Evolutionary conservation across 176 grass and related monocot species (phyloP).

Genomic region (Puccinellia tenuiflora): DNA sequence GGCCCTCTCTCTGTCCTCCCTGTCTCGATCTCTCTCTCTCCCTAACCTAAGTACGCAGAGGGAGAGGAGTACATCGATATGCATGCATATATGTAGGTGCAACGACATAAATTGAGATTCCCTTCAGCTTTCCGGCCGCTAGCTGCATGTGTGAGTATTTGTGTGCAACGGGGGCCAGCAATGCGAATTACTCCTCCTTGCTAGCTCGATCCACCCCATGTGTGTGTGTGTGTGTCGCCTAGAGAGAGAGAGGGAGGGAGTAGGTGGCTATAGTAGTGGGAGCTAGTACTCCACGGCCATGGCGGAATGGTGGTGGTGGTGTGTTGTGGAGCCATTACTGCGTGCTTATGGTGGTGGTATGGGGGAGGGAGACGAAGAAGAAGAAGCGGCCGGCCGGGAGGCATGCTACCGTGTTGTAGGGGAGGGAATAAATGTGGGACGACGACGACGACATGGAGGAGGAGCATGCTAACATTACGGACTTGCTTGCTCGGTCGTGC

Average conservation of each 20-base stretch:
- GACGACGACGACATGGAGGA: too few relatives aligned
- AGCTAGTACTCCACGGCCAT: neutral
- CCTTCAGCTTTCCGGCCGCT: slow-evolving; percentile 15
- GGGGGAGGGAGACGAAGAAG: neutral
- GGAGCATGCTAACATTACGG: neutral
- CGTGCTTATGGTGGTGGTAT: neutral
- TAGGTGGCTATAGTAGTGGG: neutral
- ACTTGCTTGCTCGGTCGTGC: too few relatives aligned
- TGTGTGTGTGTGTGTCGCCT: neutral
- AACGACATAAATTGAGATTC: slow-evolving; percentile 74
- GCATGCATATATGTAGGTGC: slow-evolving; percentile 58
- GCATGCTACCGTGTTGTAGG: slow-evolving; percentile 33
- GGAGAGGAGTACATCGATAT: slow-evolving; percentile 6
- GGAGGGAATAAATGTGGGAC: slow-evolving; percentile 37
- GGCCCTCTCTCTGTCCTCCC: slow-evolving; percentile 11
- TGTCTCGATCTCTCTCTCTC: slow-evolving; percentile 14
- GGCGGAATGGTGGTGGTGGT: neutral
- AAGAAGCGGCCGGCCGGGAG: slow-evolving; percentile 1
- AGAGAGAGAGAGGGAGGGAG: neutral
- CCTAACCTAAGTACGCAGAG: neutral
- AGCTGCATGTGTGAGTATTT: slow-evolving; percentile 34
- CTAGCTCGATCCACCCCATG: too few relatives aligned
- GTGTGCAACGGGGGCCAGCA: slow-evolving; percentile 34
- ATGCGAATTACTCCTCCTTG: slow-evolving; percentile 17
- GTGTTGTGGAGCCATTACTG: too few relatives aligned